These are phyloP conservation scores for Metschnikowia rubicola DNA, from an alignment of 805 yeast species.

Conservation along the genomic window DNA sequence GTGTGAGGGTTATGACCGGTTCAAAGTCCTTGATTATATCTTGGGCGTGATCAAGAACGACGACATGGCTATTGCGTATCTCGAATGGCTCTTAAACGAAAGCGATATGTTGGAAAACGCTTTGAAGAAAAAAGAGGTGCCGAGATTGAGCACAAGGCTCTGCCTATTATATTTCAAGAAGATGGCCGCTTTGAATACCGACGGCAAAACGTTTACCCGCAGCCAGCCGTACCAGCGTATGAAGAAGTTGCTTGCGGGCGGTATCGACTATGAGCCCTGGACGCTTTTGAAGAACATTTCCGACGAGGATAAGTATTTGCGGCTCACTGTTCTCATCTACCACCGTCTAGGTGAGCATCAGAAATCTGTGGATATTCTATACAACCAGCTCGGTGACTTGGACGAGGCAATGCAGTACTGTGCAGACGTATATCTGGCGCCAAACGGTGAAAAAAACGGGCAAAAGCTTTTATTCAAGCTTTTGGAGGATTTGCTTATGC, in stretches of 20 bases:
- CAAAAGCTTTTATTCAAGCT: slow-evolving; percentile 45
- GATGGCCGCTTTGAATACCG: slow-evolving; percentile 14
- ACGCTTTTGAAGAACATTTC: slow-evolving; percentile 30
- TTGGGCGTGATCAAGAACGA: slow-evolving; percentile 21
- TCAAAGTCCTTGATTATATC: slow-evolving; percentile 53
- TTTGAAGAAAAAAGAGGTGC: slow-evolving; percentile 14
- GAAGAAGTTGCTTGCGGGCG: slow-evolving; percentile 28
- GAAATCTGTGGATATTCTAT: slow-evolving; percentile 59
- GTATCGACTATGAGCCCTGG: slow-evolving; percentile 36
- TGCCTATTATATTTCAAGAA: slow-evolving; percentile 31
- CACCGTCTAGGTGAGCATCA: slow-evolving; percentile 58
- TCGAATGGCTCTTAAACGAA: slow-evolving; percentile 40
- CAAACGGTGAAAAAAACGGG: slow-evolving; percentile 38
- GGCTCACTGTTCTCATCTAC: slow-evolving; percentile 56
- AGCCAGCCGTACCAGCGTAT: slow-evolving; percentile 29
- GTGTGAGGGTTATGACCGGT: slow-evolving; percentile 54
- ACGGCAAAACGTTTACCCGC: slow-evolving; percentile 13
- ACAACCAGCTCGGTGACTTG: slow-evolving; percentile 54
- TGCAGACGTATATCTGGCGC: slow-evolving; percentile 38
- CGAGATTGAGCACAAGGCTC: slow-evolving; percentile 34
- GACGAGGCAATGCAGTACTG: slow-evolving; percentile 62
- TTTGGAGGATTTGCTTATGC: slow-evolving; percentile 44
- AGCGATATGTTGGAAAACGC: slow-evolving; percentile 29
- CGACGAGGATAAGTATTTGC: slow-evolving; percentile 30
- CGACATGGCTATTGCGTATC: slow-evolving; percentile 37